Base-by-base conservation (phyloP, 1,139 yeast genomes). In the Pichiaceae sp. region DNA sequence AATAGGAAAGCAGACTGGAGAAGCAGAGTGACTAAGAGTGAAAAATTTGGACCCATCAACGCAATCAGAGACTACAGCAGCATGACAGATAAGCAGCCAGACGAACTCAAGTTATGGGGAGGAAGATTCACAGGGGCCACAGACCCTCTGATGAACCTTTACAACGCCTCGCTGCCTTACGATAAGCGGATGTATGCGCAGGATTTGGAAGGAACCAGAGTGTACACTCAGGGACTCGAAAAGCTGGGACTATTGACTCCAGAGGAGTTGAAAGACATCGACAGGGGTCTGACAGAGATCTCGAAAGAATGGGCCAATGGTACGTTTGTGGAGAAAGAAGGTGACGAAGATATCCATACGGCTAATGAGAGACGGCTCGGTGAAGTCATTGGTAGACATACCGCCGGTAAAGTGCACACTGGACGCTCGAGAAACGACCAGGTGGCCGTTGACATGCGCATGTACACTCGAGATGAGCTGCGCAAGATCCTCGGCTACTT, bases 391-490 rank as follows among this genome's bases (percentile, higher is more conserved):
- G 99, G 98, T 39, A 80, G 78, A 54, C 78, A 77, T 42, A 89
- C 91, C 57, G 85, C 97, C 30, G 99, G 99, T 35, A 91, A 91
- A 56, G 97, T 91, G 24, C 99, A 91, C 60, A 91, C 99, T 16
- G 99, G 99, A 43, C 77, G 99, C 57, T 85, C 96, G 34, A 80
- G 99, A 70, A 91, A 91, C 56, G 99, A 91, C 61, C 99, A 91
- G 66, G 96, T 89, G 39, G 98, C 96, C 31, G 91, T 97, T 16
- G 98, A 91, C 57, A 85, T 91, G 95, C 75, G 99, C 61, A 75
- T 91, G 31, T 91, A 75, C 53, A 96, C 91, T 38, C 79, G 96
- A 52, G 93, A 81, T 48, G 74, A 78, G 47, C 65, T 91, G 47
- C 69, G 64, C 11, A 71, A 73, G 50, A 59, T 87, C 42, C 66